Conservation (phyloP, 2,329 filamentous ascomycete genomes). For the Botryotinia globosa region DNA sequence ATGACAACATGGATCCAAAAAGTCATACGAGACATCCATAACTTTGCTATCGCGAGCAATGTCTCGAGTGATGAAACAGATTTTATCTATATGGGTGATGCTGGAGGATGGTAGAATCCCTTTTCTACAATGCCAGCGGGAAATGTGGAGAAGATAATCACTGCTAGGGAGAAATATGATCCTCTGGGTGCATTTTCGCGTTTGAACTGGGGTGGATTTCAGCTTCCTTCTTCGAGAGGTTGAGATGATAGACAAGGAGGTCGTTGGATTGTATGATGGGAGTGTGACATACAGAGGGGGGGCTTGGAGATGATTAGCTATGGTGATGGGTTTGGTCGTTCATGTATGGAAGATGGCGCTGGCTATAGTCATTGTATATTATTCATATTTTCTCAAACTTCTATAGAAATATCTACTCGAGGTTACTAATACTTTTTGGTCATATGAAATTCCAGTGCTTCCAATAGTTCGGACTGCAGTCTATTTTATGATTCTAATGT, state of each 20-base stretch:
- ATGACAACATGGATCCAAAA: constrained; percentile 39
- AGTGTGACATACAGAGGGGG: neutral
- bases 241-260: neutral
- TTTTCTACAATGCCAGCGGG: constrained; percentile 39
- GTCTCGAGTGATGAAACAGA: neutral
- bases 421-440: neutral
- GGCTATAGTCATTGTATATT: neutral
- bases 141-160: constrained; percentile 36
- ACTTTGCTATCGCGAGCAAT: constrained; percentile 32
- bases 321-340: neutral
- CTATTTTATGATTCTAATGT: no score
- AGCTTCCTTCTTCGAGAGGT: constrained; percentile 23
- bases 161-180: constrained; percentile 33
- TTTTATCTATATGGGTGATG: constrained; percentile 31
- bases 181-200: constrained; percentile 32
- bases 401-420: neutral
- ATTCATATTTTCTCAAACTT: neutral
- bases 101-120: constrained; percentile 23
- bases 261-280: neutral
- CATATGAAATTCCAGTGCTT: no score
- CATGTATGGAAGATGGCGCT: neutral
- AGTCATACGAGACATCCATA: constrained; percentile 37
- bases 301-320: neutral
- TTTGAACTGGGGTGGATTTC: constrained; percentile 34
- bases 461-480: no score